These are phyloP conservation scores for Alopecurus myosuroides DNA, from an alignment of 176 grass and related monocot genomes.

Conservation along the genomic window DNA sequence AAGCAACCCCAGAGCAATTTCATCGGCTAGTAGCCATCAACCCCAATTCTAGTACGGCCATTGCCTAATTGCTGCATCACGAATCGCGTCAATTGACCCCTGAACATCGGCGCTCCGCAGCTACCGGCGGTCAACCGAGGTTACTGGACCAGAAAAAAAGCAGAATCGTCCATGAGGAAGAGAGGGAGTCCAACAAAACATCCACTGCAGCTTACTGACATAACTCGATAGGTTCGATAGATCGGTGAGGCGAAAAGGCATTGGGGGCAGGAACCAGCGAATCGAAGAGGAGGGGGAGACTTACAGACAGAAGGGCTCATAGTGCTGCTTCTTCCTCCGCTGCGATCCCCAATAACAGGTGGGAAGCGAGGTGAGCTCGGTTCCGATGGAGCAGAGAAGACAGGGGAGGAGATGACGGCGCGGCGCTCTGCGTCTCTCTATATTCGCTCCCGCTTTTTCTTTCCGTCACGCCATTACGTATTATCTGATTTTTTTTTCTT, in stretches of 20 bases:
- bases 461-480: slow-evolving; percentile 1
- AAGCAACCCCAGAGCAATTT: not conserved
- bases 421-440: not conserved
- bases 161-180: no score
- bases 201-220: not conserved
- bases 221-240: not conserved
- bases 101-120: not conserved
- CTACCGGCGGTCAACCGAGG: not conserved
- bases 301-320: slow-evolving; percentile 32
- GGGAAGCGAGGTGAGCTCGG: slow-evolving; percentile 9
- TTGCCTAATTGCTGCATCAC: not conserved
- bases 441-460: slow-evolving; percentile 20
- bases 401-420: not conserved
- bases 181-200: no score
- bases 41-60: not conserved
- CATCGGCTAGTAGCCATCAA: not conserved
- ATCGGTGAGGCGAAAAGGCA: not conserved
- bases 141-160: no score
- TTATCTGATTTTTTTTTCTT: no score
- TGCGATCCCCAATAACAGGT: not conserved
- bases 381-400: not conserved
- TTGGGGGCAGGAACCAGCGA: not conserved
- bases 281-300: not conserved
- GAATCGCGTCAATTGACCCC: not conserved
- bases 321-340: not conserved